Evolutionary conservation across 1,284 basidiomycete species (phyloP), one percentile per base, ranked within the genome.

Genomic region (Ceratobasidium sp.): DNA sequence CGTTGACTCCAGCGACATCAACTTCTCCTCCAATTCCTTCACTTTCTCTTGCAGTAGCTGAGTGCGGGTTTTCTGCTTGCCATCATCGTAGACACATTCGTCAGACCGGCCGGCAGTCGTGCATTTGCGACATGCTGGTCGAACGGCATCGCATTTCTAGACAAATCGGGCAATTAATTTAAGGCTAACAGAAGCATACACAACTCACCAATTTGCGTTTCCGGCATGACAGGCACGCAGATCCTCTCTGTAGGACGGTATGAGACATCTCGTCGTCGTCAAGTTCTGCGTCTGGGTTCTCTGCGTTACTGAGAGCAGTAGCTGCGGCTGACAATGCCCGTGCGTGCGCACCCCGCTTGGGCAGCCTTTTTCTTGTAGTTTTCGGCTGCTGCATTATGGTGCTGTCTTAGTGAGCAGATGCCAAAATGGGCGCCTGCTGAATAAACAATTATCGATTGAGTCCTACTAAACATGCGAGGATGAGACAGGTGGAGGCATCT

Each of bases 121-220:
- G 52, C 75, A 76, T 49, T 71, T 74, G 69, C 55, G 46, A 30
- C 73, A 73, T 16, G 54, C 52, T 16, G 73, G 73, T 21, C 66
- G 54, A 16, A 28, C 44, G 50, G 50, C 61, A 50, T 74, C 73
- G 35, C 69, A 57, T 46, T 62, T 58, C 71, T 73, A 30, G 32
- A 21, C 21, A 30, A 44, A 23, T 3, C n/a, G 18, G 14, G 26
- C 32, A 35, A 35, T 23, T 4, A 28, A 41, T 38, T 21, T 28
- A 61, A 26, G 3, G 18, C 5, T 23, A 5, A 38, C 14, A 21
- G 21, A 6, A 49, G 38, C 5, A 28, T 14, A 23, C 30, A 32
- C 67, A 62, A 80, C 81, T 74, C 76, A 91, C 91, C 90, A 93
- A 91, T 82, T 92, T 92, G 75, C 91, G 86, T 82, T 92, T 91